phyloP scores from a whole-genome alignment of 331 rosid genomes.

The Acacia concinna region DNA sequence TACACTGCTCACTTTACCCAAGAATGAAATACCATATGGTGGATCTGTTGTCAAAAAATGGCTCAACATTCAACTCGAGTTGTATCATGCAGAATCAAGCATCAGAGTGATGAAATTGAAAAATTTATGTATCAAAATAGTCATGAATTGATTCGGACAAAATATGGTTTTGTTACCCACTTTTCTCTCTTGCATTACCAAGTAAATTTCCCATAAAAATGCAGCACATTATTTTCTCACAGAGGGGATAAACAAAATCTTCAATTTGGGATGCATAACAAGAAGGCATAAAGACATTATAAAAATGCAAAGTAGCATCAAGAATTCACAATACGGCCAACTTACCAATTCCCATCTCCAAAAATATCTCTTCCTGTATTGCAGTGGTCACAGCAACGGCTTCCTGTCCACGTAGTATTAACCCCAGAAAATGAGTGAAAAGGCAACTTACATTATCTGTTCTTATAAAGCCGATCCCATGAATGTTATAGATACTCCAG shows the following conservation, averaged over 20 bases:
- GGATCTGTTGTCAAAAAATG: slow-evolving; percentile 55
- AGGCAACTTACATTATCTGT: slow-evolving; percentile 2
- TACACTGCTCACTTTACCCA: slow-evolving; percentile 60
- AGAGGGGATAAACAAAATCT: neutral
- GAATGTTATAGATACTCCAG: neutral
- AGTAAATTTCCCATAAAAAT: neutral
- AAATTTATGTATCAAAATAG: neutral
- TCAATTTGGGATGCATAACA: neutral
- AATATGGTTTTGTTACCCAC: neutral
- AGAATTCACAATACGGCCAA: neutral
- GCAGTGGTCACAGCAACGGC: slow-evolving; percentile 90
- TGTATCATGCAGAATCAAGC: neutral
- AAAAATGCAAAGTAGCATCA: neutral
- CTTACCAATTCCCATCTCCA: slow-evolving; percentile 84
- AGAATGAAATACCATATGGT: slow-evolving; percentile 67
- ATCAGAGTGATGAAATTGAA: neutral
- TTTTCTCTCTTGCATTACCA: neutral
- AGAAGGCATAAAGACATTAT: neutral
- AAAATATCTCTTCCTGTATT: slow-evolving; percentile 78
- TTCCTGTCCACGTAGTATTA: slow-evolving; percentile 54
- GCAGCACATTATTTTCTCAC: neutral
- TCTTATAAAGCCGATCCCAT: neutral
- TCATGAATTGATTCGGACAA: neutral
- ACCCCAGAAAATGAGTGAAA: slow-evolving; percentile 22
- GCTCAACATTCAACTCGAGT: neutral